Base-by-base conservation (phyloP, 495 filamentous ascomycete species). In the Talaromyces liani region DNA sequence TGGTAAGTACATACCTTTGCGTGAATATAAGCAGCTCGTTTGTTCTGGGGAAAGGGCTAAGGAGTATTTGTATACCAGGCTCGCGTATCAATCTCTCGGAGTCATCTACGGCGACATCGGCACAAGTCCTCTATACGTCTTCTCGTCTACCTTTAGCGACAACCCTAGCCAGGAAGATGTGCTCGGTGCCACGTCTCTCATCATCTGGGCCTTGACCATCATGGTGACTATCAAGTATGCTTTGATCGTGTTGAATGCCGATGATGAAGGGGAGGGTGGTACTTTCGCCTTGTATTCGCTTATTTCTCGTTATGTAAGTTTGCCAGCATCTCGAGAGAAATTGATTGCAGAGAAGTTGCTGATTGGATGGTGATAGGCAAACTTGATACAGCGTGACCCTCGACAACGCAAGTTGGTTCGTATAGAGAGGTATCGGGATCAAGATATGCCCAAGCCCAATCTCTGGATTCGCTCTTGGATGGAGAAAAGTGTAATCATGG, bases 31-130 rank as follows among this genome's bases (percentile, higher is more conserved):
- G 27, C 27, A 18, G 18, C 18, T 62, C 25, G n/a, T 41, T 25
- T 22, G 4, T 57, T 55, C 16, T 3, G 24, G 24, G 12, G 7
- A 16, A 56, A 25, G 29, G 4, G 27, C 53, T 27, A 27, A 56
- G 22, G 1, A 54, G 31, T 6, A 9, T 24, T 10, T 57, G 34
- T 27, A 25, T 20, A 6, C n/a, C 63, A 74, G 77, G 73, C 78
- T 90, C 34, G 80, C 87, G 6, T 91, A 90, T 68, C 87, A 90
- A 70, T 86, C 84, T 0, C 82, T 85, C 49, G 88, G 88, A 45
- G 85, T 87, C 57, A 91, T 91, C 47, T 91, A 91, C 68, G 88
- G 88, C 7, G 88, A 91, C 64, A 91, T 91, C 65, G 88, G 88
- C 41, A 91, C 88, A 12, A 88, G 83, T 62, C 88, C 88, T 9